A percentile compares a stretch with the other conserved stretches of the same genome.
Conservation (phyloP, 768 basidiomycete species). For the Serendipita sp. region DNA sequence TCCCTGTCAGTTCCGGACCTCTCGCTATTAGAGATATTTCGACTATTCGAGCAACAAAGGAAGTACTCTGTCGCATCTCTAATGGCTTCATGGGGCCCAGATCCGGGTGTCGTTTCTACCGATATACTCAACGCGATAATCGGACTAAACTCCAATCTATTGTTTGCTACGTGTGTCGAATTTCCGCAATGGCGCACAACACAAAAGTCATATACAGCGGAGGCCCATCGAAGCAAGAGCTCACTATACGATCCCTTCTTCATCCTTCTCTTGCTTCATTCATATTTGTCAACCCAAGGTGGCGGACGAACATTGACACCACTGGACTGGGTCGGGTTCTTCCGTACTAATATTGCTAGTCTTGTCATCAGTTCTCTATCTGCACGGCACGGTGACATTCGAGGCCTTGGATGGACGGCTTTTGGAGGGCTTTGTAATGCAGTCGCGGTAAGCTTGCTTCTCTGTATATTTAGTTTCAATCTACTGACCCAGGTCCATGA, state of each 20-base stretch:
- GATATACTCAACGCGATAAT: conserved; percentile 49
- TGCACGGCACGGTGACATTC: conserved; percentile 41
- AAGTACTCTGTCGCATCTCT: conserved; percentile 48
- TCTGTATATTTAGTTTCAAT: not conserved
- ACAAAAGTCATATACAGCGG: conserved; percentile 19
- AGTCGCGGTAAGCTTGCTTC: conserved; percentile 38
- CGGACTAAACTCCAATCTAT: conserved; percentile 46
- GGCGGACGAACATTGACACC: conserved; percentile 33
- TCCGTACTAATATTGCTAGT: conserved; percentile 64
- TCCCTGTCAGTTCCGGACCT: conserved; percentile 52
- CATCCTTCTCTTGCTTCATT: conserved; percentile 46
- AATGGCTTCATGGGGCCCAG: conserved; percentile 33
- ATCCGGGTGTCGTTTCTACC: conserved; percentile 26
- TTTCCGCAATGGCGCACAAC: conserved; percentile 54
- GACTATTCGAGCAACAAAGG: conserved; percentile 57
- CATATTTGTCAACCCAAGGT: conserved; percentile 40
- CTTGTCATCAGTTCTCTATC: conserved; percentile 60
- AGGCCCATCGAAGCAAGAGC: conserved; percentile 20
- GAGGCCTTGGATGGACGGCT: conserved; percentile 44
- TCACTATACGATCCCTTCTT: conserved; percentile 70
- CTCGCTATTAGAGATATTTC: conserved; percentile 55
- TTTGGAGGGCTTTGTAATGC: conserved; percentile 43
- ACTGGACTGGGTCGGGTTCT: conserved; percentile 71
- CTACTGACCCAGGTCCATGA: not conserved
- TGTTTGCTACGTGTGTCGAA: conserved; percentile 53